Base-by-base conservation (phyloP, 2,329 filamentous ascomycete species). In the Cryphonectria naterciae region DNA sequence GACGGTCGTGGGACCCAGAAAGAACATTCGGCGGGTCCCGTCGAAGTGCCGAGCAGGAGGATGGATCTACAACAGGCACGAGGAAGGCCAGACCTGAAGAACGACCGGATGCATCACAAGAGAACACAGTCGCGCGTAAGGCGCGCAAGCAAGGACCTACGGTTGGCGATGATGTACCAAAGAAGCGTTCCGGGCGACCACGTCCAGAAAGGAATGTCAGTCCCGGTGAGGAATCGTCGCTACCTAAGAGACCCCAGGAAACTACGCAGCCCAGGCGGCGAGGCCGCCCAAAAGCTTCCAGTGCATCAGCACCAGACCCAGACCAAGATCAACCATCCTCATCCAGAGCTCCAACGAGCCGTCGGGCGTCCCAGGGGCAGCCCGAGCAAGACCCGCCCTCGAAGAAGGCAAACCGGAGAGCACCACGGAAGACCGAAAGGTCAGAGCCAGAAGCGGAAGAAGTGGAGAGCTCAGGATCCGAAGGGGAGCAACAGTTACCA, bases 401-500 rank as follows among this genome's bases (percentile, higher is more conserved):
- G 17, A 43, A 43, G 39, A 41, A 64, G 37, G 39, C 61, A 5
- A 41, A n/a, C 32, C 39, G 61, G 13, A 17, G 25, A 46, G 22
- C 49, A 61, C 22, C 46, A 56, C 32, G 35, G 39, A 39, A n/a
- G 10, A 11, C 37, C 25, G 35, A 64, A 39, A 19, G 22, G 10
- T 46, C 62, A 35, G 66, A 25, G 11, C 61, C 66, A 35, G 70
- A 60, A 4, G 54, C 54, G 54, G 54, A 61, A 60, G 37, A 63
- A 52, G 19, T 63, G 49, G 17, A 32, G 64, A 17, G 25, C n/a
- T 2, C 62, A 37, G 66, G 68, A 25, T 17, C 62, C 17, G 69
- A 68, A 62, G 62, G 39, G 8, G 63, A 68, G 37, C 56, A 61
- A 60, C 73, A 75, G 2, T 70, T 75, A 10, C 75, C 82, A 73